phyloP scores from a whole-genome alignment of 805 yeast genomes.

The Teunomyces stri region DNA sequence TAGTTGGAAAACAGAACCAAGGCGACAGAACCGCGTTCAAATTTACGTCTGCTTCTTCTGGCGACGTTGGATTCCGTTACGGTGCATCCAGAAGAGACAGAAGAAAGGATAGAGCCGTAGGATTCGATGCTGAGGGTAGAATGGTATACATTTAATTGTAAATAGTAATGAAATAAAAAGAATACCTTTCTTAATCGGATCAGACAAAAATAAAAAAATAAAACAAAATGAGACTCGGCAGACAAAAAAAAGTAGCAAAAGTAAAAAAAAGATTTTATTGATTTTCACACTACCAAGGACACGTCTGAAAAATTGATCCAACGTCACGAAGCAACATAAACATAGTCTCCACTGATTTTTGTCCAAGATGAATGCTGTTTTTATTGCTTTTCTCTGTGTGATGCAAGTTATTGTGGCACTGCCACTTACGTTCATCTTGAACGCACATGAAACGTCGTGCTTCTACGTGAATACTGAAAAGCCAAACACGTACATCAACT shows the following conservation, averaged over 20 bases:
- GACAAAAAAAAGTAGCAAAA: too few relatives aligned
- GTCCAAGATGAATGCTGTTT: background rate
- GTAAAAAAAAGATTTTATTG: too few relatives aligned
- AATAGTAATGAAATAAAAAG: conserved; percentile 29
- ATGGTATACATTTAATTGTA: conserved; percentile 41
- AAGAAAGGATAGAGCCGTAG: conserved; percentile 76
- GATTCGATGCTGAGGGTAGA: conserved; percentile 66
- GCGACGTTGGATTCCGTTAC: conserved; percentile 85
- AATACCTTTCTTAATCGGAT: background rate
- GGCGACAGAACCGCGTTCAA: conserved; percentile 73
- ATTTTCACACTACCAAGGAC: conserved; percentile 5
- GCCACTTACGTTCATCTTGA: conserved; percentile 70
- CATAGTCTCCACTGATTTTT: background rate
- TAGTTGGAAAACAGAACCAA: conserved; percentile 55
- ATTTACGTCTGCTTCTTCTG: conserved; percentile 76
- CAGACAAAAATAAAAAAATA: background rate
- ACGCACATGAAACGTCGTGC: conserved; percentile 74
- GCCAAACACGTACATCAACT: conserved; percentile 60
- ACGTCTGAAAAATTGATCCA: conserved; percentile 8
- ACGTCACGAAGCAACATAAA: conserved; percentile 5
- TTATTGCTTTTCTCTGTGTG: conserved; percentile 3
- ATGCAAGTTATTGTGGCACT: conserved; percentile 36
- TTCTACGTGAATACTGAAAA: conserved; percentile 66
- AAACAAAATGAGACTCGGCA: background rate
- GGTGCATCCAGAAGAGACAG: conserved; percentile 89